A percentile compares a stretch with the other conserved stretches of the same genome.
phyloP scores from a whole-genome alignment of 2,329 filamentous ascomycete species.

The Metarhizium sp. region DNA sequence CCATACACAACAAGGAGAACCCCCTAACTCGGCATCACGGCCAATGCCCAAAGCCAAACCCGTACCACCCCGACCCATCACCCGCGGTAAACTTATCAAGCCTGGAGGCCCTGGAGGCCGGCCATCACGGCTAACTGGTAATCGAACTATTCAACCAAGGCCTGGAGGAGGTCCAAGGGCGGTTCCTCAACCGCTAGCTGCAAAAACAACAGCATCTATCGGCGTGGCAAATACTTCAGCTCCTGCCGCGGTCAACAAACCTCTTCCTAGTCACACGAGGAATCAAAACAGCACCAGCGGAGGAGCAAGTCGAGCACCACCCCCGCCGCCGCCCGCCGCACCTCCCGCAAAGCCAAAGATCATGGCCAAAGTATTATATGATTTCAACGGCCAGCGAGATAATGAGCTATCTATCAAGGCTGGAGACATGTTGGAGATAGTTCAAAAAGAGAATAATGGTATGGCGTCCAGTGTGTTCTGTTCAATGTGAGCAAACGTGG shows the following conservation, averaged over 20 bases:
- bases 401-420: slow-evolving; percentile 77
- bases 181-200: slow-evolving; percentile 25
- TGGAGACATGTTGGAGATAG: slow-evolving; percentile 75
- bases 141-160: slow-evolving; percentile 34
- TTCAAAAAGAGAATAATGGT: slow-evolving; percentile 96
- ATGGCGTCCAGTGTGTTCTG: slow-evolving; percentile 25
- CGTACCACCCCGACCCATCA: slow-evolving; percentile 81
- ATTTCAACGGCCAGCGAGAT: slow-evolving; percentile 74
- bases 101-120: slow-evolving; percentile 78
- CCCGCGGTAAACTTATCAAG: slow-evolving; percentile 83
- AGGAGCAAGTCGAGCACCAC: slow-evolving; percentile 45
- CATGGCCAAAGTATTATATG: slow-evolving; percentile 84
- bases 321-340: slow-evolving; percentile 59
- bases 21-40: slow-evolving; percentile 70
- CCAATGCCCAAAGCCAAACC: slow-evolving; percentile 84
- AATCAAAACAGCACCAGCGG: slow-evolving; percentile 43
- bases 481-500: not conserved
- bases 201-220: slow-evolving; percentile 8
- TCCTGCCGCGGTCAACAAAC: slow-evolving; percentile 11
- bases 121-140: slow-evolving; percentile 59
- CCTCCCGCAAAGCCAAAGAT: slow-evolving; percentile 54
- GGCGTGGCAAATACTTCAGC: slow-evolving; percentile 2
- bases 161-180: slow-evolving; percentile 25
- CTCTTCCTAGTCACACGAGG: slow-evolving; percentile 41
- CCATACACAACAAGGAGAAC: slow-evolving; percentile 77